Percentiles rank a stretch among this genome's conserved stretches.
phyloP scores from a whole-genome alignment of 2,329 filamentous ascomycete genomes.

The Orbilia quercus region DNA sequence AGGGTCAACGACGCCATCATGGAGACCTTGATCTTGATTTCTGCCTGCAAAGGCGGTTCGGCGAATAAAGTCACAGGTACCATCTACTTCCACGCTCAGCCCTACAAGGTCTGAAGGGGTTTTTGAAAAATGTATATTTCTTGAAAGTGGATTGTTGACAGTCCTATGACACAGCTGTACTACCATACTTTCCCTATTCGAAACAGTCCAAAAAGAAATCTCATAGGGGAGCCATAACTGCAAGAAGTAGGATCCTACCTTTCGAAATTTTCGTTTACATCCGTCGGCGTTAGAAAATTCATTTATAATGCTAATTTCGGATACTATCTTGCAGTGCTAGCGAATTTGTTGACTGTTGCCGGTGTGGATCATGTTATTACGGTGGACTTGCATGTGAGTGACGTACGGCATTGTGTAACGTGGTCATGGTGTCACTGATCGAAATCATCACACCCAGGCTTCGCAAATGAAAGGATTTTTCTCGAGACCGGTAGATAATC shows the following conservation, averaged over 20 bases:
- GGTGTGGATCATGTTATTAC: slow-evolving; percentile 98
- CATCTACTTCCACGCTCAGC: slow-evolving; percentile 60
- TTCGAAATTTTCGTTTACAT: no score
- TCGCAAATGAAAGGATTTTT: slow-evolving; percentile 99
- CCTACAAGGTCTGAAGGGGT: slow-evolving; percentile 18
- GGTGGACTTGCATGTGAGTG: slow-evolving; percentile 83
- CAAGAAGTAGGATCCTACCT: slow-evolving; percentile 71
- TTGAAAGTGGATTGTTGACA: slow-evolving; percentile 23
- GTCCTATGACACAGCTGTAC: slow-evolving; percentile 71
- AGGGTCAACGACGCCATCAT: slow-evolving; percentile 97
- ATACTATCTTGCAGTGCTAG: slow-evolving; percentile 72
- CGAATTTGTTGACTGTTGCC: slow-evolving; percentile 90
- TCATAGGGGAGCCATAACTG: slow-evolving; percentile 93
- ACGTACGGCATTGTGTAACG: slow-evolving; percentile 28
- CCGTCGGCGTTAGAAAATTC: neutral
- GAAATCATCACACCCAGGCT: slow-evolving; percentile 65
- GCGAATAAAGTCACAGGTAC: slow-evolving; percentile 95
- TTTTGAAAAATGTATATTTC: slow-evolving; percentile 38
- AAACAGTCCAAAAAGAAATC: slow-evolving; percentile 99
- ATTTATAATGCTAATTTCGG: slow-evolving; percentile 14
- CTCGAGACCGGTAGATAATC: slow-evolving; percentile 95
- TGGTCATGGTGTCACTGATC: slow-evolving; percentile 52
- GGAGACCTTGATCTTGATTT: slow-evolving; percentile 99
- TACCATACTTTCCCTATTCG: slow-evolving; percentile 98
- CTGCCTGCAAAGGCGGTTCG: slow-evolving; percentile 96